These are phyloP conservation scores for Yamadazyma friedrichii DNA, from an alignment of 1,139 yeast species.

Conservation along the genomic window DNA sequence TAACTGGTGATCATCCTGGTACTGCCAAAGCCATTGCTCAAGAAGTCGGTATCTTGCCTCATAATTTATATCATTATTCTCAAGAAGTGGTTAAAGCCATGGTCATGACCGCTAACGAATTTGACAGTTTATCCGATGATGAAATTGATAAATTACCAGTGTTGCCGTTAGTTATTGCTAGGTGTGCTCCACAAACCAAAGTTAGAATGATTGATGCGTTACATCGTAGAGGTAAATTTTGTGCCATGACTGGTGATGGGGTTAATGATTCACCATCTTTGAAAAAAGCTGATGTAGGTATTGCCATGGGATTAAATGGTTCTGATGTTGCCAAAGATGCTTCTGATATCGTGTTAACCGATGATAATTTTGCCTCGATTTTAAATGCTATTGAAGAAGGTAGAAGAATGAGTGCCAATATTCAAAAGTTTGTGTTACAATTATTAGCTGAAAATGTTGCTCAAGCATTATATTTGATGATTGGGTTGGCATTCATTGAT, in stretches of 20 bases:
- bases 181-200: constrained; percentile 85
- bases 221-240: constrained; percentile 66
- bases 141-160: constrained; percentile 69
- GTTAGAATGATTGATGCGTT: constrained; percentile 83
- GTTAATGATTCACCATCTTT: constrained; percentile 83
- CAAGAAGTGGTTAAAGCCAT: constrained; percentile 60
- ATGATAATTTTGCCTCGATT: constrained; percentile 77
- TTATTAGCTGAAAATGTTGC: constrained; percentile 77
- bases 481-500: constrained; percentile 73
- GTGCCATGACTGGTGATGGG: constrained; percentile 90
- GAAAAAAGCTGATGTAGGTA: constrained; percentile 80
- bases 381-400: constrained; percentile 81
- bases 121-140: constrained; percentile 61
- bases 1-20: constrained; percentile 83
- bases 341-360: constrained; percentile 70
- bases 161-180: constrained; percentile 75
- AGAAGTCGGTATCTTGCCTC: constrained; percentile 82
- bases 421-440: constrained; percentile 80
- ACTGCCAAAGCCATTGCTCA: constrained; percentile 82
- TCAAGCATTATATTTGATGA: constrained; percentile 67
- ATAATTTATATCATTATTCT: constrained; percentile 61
- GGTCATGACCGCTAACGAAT: constrained; percentile 77
- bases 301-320: constrained; percentile 84
- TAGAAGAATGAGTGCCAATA: constrained; percentile 76
- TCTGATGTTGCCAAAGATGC: constrained; percentile 84